These are phyloP conservation scores for Pseudonitzschia multistriata DNA, from an alignment of 108 stramenopile genomes.

Conservation along the genomic window DNA sequence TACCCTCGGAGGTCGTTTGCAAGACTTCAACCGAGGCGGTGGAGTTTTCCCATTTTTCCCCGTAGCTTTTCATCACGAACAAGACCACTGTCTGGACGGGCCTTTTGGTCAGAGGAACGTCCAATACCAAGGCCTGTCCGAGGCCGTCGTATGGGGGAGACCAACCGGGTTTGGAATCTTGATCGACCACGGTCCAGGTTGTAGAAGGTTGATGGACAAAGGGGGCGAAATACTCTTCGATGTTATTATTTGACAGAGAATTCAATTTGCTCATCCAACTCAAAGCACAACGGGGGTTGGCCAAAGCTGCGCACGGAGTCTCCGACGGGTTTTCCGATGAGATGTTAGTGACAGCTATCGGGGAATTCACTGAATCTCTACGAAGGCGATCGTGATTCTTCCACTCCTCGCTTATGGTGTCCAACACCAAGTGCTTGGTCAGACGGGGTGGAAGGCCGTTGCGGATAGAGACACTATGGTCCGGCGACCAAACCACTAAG, in stretches of 20 bases:
- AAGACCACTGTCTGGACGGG: slow-evolving; percentile 46
- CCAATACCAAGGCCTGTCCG: slow-evolving; percentile 23
- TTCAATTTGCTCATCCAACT: slow-evolving; percentile 53
- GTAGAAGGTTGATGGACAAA: too few relatives aligned
- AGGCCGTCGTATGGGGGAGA: slow-evolving; percentile 36
- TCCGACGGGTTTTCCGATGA: background rate
- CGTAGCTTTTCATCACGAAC: slow-evolving; percentile 78
- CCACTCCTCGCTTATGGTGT: slow-evolving; percentile 61
- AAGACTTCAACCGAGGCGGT: slow-evolving; percentile 5
- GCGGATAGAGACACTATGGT: slow-evolving; percentile 22
- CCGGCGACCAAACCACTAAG: slow-evolving; percentile 22
- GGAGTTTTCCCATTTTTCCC: slow-evolving; percentile 61
- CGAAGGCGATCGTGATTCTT: slow-evolving; percentile 2
- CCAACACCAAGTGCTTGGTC: slow-evolving; percentile 49
- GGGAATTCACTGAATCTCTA: too few relatives aligned
- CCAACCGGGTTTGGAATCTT: slow-evolving; percentile 61
- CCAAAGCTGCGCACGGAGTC: background rate
- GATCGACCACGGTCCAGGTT: slow-evolving; percentile 27
- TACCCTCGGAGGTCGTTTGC: background rate
- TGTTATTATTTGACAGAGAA: slow-evolving; percentile 45
- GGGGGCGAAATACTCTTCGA: slow-evolving; percentile 42
- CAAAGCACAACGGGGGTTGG: slow-evolving; percentile 47
- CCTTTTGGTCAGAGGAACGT: slow-evolving; percentile 29
- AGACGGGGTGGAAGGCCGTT: slow-evolving; percentile 62
- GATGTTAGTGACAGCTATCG: background rate